phyloP scores from a whole-genome alignment of 331 rosid species.

The Rosa hybrid region DNA sequence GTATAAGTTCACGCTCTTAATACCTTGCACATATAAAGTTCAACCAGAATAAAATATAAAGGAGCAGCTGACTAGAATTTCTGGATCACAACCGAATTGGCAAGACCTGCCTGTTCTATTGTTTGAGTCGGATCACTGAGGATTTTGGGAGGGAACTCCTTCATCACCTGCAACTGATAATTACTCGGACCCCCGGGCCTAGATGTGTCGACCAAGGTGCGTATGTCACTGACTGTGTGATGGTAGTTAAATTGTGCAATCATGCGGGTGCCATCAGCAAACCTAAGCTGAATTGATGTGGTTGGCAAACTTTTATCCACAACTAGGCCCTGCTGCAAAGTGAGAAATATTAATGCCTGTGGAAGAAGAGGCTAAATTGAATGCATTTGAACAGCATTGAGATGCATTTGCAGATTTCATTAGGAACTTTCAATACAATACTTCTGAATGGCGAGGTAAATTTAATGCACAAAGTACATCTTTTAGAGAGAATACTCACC shows the following conservation, averaged over 20 bases:
- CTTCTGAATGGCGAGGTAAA: not conserved
- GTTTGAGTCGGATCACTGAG: conserved; percentile 66
- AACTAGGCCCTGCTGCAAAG: conserved; percentile 61
- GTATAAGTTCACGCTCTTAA: conserved; percentile 27
- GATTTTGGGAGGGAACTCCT: conserved; percentile 91
- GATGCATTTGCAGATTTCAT: not conserved
- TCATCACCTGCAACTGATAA: conserved; percentile 79
- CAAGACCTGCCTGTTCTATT: conserved; percentile 86
- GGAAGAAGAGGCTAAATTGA: not conserved
- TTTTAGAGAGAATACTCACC: conserved; percentile 49
- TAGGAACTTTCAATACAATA: not conserved
- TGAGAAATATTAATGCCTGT: not conserved
- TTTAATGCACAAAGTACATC: conserved; percentile 14
- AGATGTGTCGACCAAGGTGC: conserved; percentile 63
- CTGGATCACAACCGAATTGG: conserved; percentile 94
- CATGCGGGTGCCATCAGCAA: conserved; percentile 91
- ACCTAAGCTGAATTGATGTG: conserved; percentile 83
- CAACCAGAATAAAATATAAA: conserved; percentile 18
- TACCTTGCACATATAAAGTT: conserved; percentile 20
- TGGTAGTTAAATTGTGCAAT: conserved; percentile 64
- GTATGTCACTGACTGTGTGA: conserved; percentile 68
- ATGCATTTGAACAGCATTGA: not conserved
- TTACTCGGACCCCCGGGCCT: conserved; percentile 60
- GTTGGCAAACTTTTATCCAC: conserved; percentile 79
- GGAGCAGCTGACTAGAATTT: conserved; percentile 55